phyloP scores from a whole-genome alignment of 2,329 filamentous ascomycete genomes.

The Aureobasidium melanogenum region DNA sequence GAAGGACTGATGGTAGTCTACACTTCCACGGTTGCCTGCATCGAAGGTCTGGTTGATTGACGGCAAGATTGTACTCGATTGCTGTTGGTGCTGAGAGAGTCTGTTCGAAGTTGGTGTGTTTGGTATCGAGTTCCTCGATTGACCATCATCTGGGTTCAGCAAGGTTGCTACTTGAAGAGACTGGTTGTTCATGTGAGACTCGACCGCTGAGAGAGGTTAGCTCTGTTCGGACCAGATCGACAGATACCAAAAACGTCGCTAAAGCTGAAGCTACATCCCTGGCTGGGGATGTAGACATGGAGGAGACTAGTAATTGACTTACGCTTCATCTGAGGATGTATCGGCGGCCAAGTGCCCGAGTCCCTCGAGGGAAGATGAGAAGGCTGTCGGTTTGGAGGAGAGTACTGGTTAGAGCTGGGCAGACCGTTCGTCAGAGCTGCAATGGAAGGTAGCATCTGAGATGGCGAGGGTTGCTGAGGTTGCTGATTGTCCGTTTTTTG shows the following conservation, averaged over 20 bases:
- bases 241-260: background rate
- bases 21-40: conserved; percentile 20
- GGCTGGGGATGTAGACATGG: background rate
- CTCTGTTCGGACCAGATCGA: background rate
- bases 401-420: conserved; percentile 22
- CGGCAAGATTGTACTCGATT: conserved; percentile 35
- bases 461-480: conserved; percentile 14
- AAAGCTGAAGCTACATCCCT: background rate
- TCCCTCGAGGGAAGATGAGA: conserved; percentile 25
- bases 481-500: conserved; percentile 8
- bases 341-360: conserved; percentile 28
- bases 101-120: conserved; percentile 35
- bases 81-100: conserved; percentile 18
- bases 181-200: conserved; percentile 23
- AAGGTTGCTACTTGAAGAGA: conserved; percentile 41
- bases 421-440: conserved; percentile 28
- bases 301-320: conserved; percentile 16
- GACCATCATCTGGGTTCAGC: conserved; percentile 42
- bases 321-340: conserved; percentile 29
- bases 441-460: conserved; percentile 26
- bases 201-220: background rate
- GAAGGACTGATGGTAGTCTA: conserved; percentile 40
- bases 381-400: conserved; percentile 21
- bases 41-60: conserved; percentile 48
- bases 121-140: conserved; percentile 33